Base-by-base conservation (phyloP, 176 grass and related monocot species). In the Hyparrhenia diplandra region DNA sequence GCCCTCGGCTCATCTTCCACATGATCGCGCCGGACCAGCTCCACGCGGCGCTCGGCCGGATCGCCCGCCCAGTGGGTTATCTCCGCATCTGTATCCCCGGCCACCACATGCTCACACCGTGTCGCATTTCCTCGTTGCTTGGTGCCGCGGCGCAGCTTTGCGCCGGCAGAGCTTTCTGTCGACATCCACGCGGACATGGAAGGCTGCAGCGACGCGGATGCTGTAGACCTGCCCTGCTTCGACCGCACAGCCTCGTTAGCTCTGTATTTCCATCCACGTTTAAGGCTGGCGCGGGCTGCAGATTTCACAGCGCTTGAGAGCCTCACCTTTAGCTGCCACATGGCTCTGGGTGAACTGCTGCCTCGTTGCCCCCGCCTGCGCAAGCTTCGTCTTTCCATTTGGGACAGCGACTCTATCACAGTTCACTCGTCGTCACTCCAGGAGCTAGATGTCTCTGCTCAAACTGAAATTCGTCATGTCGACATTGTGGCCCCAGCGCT, bases 391-490 rank as follows among this genome's bases (percentile, higher is more conserved):
- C 2, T 45, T 71, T 18, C 5, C 2, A 0, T 13, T 4, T 23
- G 37, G 67, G 5, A 7, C 23, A 3, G 8, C 13, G 40, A 27
- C 40, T 45, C 23, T 25, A 3, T 71, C 5, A 71, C 2, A 7
- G 5, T 71, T 23, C n/a, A 45, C 39, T 71, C 68, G 40, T 5
- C 23, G 5, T 71, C 68, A 27, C 37, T 71, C 2, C n/a, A 28
- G 13, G 40, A 71, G 68, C 68, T 71, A 71, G 1, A 45, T 27
- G 68, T 71, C 2, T 25, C 1, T 27, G 4, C 39, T 4, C 0
- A 0, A 14, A 0, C 3, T 1, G 4, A 37, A 0, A 10, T 36
- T 24, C 29, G 2, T 10, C 1, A 0, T 32, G 9, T 75, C 73
- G 10, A 75, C 20, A 75, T 75, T 5, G 6, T 25, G 51, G 18